These are phyloP conservation scores for Hygrophorus russula DNA, from an alignment of 768 basidiomycete genomes.

Conservation along the genomic window DNA sequence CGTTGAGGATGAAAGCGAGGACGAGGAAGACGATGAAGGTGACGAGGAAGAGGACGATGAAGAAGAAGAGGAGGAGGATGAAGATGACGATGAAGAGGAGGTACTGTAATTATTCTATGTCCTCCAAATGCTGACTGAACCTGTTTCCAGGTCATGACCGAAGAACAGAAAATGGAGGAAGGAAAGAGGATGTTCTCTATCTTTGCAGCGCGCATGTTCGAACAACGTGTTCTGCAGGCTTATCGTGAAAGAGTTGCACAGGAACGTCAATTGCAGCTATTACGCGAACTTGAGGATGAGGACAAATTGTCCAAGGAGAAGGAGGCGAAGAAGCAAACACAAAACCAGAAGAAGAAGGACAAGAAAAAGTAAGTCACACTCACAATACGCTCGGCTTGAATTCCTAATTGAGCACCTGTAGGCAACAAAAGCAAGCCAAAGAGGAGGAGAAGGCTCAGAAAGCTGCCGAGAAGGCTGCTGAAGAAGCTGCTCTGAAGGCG, in stretches of 20 bases:
- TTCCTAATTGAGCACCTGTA: conserved; percentile 19
- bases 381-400: conserved; percentile 5
- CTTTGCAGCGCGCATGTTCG: conserved; percentile 99
- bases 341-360: conserved; percentile 99
- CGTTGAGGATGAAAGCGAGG: conserved; percentile 37
- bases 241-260: conserved; percentile 96
- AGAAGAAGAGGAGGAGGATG: conserved; percentile 50
- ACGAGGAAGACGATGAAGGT: conserved; percentile 27
- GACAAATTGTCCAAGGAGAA: conserved; percentile 77
- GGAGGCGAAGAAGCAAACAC: conserved; percentile 88
- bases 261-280: conserved; percentile 84
- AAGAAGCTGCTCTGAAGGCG: conserved; percentile 69
- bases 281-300: conserved; percentile 94
- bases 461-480: conserved; percentile 79
- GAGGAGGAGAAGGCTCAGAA: conserved; percentile 82
- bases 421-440: conserved; percentile 85
- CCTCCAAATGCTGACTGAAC: conserved; percentile 10
- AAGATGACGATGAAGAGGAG: conserved; percentile 48
- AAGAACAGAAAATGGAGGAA: conserved; percentile 98
- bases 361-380: conserved; percentile 56
- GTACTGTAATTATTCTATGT: conserved; percentile 6
- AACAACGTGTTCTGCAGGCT: conserved; percentile 92
- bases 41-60: conserved; percentile 38
- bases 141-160: conserved; percentile 60
- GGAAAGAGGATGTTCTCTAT: conserved; percentile 99